phyloP scores from a whole-genome alignment of 495 filamentous ascomycete species.

The Bathelium albidoporum region DNA sequence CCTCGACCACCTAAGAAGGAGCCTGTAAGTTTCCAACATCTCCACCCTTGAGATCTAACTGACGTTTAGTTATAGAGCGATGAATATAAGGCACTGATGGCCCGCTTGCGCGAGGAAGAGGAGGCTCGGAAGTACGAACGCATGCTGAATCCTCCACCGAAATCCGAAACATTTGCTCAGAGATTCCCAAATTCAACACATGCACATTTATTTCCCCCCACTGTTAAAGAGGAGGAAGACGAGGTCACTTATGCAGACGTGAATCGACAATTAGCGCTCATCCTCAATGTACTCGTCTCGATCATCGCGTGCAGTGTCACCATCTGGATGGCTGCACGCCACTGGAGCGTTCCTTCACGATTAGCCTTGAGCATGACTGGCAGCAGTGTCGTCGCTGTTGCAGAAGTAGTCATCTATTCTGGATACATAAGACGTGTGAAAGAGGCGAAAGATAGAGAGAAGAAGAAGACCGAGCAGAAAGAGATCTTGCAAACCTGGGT shows the following conservation, averaged over 20 bases:
- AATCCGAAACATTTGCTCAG: constrained; percentile 46
- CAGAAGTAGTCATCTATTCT: constrained; percentile 79
- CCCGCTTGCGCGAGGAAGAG: constrained; percentile 64
- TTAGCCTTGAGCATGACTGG: constrained; percentile 61
- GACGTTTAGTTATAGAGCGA: constrained; percentile 44
- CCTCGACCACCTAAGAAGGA: constrained; percentile 69
- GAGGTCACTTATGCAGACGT: constrained; percentile 45
- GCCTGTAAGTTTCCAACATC: constrained; percentile 45
- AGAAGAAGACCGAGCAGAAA: constrained; percentile 45
- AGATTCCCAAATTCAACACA: constrained; percentile 42
- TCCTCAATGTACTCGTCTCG: constrained; percentile 64
- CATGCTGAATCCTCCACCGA: constrained; percentile 53
- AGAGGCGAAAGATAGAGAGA: constrained; percentile 53
- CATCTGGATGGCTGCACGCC: constrained; percentile 61
- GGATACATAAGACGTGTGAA: constrained; percentile 73
- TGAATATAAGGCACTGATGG: constrained; percentile 87
- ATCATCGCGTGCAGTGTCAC: constrained; percentile 59
- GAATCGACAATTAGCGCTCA: constrained; percentile 63
- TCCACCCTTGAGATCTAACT: neutral
- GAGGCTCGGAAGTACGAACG: constrained; percentile 71
- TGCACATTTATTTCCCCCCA: constrained; percentile 29
- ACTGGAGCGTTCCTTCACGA: constrained; percentile 59
- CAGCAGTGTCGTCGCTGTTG: constrained; percentile 62
- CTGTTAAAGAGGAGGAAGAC: constrained; percentile 29
- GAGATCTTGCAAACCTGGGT: constrained; percentile 60